phyloP scores from a whole-genome alignment of 2,329 filamentous ascomycete species.

The Tolypocladium ophioglossoides region DNA sequence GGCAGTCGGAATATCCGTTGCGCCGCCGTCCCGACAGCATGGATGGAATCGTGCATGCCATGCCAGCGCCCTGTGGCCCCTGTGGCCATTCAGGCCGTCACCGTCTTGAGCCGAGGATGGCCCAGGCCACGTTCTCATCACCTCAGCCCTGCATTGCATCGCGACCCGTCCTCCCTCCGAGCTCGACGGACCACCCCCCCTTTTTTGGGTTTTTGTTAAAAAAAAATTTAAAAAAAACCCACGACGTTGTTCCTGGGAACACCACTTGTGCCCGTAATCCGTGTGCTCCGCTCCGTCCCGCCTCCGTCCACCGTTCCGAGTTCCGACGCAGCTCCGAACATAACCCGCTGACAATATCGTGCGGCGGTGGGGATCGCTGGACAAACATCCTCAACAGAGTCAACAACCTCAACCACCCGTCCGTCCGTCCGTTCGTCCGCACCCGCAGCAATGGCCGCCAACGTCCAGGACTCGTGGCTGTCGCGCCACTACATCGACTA shows the following conservation, averaged over 20 bases:
- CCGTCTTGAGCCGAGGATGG: background rate
- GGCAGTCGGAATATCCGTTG: background rate
- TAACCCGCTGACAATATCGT: background rate
- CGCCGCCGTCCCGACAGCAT: background rate
- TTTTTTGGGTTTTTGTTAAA: too few species aligned
- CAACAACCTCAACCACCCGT: background rate
- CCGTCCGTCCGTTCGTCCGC: background rate
- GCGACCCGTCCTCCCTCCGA: too few species aligned
- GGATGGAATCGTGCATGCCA: too few species aligned
- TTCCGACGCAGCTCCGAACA: background rate
- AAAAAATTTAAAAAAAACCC: too few species aligned
- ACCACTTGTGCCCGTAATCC: too few species aligned
- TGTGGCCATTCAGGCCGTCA: too few species aligned
- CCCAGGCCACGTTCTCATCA: background rate
- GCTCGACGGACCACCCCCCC: too few species aligned
- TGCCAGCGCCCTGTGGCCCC: too few species aligned
- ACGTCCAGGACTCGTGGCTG: conserved; percentile 19
- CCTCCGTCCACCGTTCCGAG: background rate
- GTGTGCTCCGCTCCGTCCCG: too few species aligned
- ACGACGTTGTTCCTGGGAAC: too few species aligned
- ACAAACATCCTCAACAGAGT: background rate
- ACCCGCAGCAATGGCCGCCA: conserved; percentile 12
- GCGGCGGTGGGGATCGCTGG: background rate
- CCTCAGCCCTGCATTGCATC: too few species aligned
- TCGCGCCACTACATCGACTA: conserved; percentile 62